These are phyloP conservation scores for Didymella arachidicola DNA, from an alignment of 2,329 filamentous ascomycete species.

Conservation along the genomic window DNA sequence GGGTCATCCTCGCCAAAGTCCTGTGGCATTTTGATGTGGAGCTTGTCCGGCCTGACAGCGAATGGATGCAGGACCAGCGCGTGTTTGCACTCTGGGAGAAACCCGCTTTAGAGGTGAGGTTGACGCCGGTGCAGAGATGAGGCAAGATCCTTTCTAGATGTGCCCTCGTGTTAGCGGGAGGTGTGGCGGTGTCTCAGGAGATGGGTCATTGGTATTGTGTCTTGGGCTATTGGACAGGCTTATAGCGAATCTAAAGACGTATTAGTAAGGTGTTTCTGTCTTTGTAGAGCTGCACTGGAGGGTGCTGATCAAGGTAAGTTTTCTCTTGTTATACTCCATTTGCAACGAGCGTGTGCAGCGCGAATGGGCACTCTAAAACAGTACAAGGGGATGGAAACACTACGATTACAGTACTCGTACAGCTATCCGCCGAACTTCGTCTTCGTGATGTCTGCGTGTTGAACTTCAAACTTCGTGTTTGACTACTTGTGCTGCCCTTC, in stretches of 20 bases:
- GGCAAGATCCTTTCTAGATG: not conserved
- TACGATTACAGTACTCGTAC: not conserved
- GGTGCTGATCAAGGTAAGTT: no score
- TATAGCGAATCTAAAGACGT: no score
- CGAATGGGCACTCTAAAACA: not conserved
- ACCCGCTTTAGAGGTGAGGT: conserved; percentile 1
- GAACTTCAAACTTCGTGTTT: not conserved
- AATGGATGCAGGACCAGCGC: conserved; percentile 52
- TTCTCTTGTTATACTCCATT: no score
- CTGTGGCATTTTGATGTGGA: conserved; percentile 38
- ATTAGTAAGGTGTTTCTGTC: no score
- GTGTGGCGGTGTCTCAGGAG: no score
- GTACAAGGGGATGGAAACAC: not conserved
- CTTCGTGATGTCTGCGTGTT: not conserved
- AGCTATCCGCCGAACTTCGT: not conserved
- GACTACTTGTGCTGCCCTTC: not conserved
- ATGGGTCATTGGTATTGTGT: not conserved
- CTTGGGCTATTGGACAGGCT: not conserved
- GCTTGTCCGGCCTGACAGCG: conserved; percentile 29
- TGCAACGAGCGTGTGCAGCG: not conserved
- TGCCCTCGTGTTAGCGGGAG: no score
- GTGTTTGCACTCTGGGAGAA: conserved; percentile 48
- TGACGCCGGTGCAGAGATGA: not conserved
- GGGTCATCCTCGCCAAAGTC: conserved; percentile 37
- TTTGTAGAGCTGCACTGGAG: no score